Conservation (phyloP, 495 filamentous ascomycete species). For the Penicillium robsamsonii region DNA sequence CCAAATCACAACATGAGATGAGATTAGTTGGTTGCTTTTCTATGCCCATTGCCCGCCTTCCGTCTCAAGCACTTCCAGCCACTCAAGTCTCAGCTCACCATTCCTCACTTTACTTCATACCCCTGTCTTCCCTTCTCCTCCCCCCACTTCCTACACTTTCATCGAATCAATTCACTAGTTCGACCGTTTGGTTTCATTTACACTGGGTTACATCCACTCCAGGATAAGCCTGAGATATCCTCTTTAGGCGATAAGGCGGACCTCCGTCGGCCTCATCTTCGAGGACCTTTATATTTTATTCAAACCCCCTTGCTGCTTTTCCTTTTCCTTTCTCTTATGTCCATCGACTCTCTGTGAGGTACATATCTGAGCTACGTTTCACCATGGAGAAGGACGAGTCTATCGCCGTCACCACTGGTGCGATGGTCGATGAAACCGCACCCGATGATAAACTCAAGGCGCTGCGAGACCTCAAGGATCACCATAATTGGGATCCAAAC, state of each 20-base stretch:
- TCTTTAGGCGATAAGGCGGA: constrained; percentile 20
- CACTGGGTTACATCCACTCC: constrained; percentile 17
- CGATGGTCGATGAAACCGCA: constrained; percentile 33
- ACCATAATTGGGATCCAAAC: constrained; percentile 69
- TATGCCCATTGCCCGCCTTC: background rate
- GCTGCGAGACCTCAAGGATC: constrained; percentile 50
- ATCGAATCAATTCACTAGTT: constrained; percentile 9
- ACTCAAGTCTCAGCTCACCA: background rate
- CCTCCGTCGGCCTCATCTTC: constrained; percentile 14
- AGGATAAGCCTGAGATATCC: constrained; percentile 11
- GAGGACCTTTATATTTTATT: background rate
- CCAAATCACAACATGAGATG: background rate
- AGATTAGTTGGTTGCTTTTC: background rate
- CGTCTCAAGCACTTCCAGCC: background rate
- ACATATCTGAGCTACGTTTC: constrained; percentile 1
- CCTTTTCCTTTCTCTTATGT: constrained; percentile 27
- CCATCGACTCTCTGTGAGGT: constrained; percentile 39
- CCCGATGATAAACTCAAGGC: constrained; percentile 46
- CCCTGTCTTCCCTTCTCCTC: background rate
- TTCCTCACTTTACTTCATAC: background rate
- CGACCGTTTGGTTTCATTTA: background rate
- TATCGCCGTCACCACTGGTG: constrained; percentile 26
- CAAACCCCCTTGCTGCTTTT: background rate
- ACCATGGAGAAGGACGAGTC: constrained; percentile 35
- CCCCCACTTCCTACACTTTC: background rate